Conservation (phyloP, 1,139 yeast species). For the Geotrichum bryndzae region DNA sequence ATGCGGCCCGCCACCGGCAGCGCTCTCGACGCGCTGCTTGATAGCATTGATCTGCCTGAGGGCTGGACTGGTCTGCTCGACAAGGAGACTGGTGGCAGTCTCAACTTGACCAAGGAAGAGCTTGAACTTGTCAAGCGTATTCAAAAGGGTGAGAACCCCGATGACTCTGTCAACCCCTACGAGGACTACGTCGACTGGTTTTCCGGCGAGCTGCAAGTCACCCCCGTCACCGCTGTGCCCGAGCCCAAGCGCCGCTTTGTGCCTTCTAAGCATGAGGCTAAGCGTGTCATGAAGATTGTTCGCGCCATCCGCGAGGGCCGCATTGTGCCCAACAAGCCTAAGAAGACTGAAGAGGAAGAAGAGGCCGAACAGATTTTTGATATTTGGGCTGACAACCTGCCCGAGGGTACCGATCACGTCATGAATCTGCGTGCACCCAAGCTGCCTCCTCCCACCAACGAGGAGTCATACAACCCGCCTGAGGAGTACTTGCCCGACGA, state of each 20-base stretch:
- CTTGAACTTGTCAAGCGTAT: conserved; percentile 80
- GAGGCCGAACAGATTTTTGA: conserved; percentile 48
- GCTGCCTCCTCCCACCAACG: conserved; percentile 91
- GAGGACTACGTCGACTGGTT: conserved; percentile 96
- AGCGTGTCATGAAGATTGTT: conserved; percentile 92
- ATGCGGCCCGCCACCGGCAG: conserved; percentile 98
- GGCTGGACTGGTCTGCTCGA: conserved; percentile 98
- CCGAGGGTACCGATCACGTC: conserved; percentile 63
- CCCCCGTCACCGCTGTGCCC: conserved; percentile 89
- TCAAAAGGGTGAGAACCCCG: conserved; percentile 79
- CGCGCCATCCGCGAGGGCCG: conserved; percentile 95
- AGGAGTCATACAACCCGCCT: conserved; percentile 96
- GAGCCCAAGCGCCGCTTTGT: conserved; percentile 96
- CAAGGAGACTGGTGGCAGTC: conserved; percentile 79
- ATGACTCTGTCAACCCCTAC: conserved; percentile 75
- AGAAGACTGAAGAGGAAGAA: conserved; percentile 45
- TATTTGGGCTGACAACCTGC: conserved; percentile 69
- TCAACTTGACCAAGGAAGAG: conserved; percentile 84
- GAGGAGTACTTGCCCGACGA: conserved; percentile 80
- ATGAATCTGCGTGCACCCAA: conserved; percentile 96
- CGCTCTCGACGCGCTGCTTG: conserved; percentile 84
- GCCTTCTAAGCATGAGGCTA: conserved; percentile 95
- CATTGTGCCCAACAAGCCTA: conserved; percentile 63
- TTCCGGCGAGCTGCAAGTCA: conserved; percentile 73
- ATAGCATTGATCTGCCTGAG: conserved; percentile 86